phyloP scores from a whole-genome alignment of 805 yeast species.

The Hemisphaericaspora nanyangensis region DNA sequence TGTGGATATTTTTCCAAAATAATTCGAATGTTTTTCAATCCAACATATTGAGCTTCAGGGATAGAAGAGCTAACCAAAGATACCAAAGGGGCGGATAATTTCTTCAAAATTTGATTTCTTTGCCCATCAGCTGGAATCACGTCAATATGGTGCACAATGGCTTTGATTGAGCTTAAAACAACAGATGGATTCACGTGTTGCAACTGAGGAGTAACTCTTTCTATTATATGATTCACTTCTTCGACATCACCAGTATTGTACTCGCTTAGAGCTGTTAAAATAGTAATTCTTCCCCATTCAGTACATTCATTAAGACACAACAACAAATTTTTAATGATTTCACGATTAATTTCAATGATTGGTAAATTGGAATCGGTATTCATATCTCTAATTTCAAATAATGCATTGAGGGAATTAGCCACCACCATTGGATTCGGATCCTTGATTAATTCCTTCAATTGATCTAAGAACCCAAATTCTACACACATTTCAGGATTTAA shows the following conservation, averaged over 20 bases:
- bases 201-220: conserved; percentile 87
- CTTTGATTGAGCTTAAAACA: conserved; percentile 80
- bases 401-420: conserved; percentile 85
- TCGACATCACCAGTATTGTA: conserved; percentile 50
- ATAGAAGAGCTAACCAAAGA: conserved; percentile 77
- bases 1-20: conserved; percentile 85
- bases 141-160: conserved; percentile 66
- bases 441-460: conserved; percentile 60
- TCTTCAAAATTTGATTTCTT: conserved; percentile 49
- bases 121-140: conserved; percentile 39
- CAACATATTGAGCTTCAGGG: conserved; percentile 93
- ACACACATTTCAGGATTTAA: conserved; percentile 74
- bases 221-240: conserved; percentile 83
- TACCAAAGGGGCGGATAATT: conserved; percentile 80
- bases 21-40: conserved; percentile 84
- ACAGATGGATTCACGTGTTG: conserved; percentile 98
- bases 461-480: conserved; percentile 80
- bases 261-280: conserved; percentile 75
- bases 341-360: conserved; percentile 36
- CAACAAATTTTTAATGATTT: conserved; percentile 57
- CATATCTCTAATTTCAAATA: conserved; percentile 75
- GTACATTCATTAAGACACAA: conserved; percentile 93
- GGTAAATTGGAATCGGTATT: conserved; percentile 46
- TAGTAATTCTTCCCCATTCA: conserved; percentile 97
- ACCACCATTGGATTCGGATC: conserved; percentile 97